Percentiles rank a stretch among this genome's conserved stretches.
Conservation (phyloP, 192 early-diverging fungal genomes). For the Gorgonomyces haynaldii region DNA sequence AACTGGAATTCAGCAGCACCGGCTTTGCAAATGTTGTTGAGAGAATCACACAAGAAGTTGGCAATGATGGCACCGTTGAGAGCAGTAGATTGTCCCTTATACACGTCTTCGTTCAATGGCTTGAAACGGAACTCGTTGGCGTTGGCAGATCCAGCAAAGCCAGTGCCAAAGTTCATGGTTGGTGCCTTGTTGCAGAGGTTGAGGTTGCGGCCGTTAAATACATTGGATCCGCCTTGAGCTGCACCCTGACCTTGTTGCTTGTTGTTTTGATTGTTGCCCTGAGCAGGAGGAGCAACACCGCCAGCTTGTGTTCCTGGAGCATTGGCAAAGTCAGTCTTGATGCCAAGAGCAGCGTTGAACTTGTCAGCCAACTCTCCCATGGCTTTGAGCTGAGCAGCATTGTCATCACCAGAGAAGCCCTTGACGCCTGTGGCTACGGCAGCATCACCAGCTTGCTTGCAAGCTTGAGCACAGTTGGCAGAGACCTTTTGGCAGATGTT, state of each 20-base stretch:
- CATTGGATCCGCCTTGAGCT: neutral
- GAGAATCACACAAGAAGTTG: constrained; percentile 22
- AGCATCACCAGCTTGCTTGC: constrained; percentile 1
- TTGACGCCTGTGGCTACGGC: constrained; percentile 5
- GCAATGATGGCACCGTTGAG: constrained; percentile 19
- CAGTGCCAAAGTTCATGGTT: constrained; percentile 6
- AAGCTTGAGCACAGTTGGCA: constrained; percentile 7
- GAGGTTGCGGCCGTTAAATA: neutral
- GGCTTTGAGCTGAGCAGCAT: constrained; percentile 8
- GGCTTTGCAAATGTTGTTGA: constrained; percentile 17
- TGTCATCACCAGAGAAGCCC: constrained; percentile 11
- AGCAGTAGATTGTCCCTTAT: constrained; percentile 15
- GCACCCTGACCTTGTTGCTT: no score
- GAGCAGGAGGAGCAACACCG: no score
- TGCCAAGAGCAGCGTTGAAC: constrained; percentile 18
- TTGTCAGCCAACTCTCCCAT: constrained; percentile 9
- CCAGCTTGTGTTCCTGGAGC: no score
- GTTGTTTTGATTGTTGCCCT: no score
- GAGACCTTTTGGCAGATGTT: constrained; percentile 8
- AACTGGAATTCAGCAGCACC: constrained; percentile 4
- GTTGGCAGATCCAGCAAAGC: constrained; percentile 4
- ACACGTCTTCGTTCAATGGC: constrained; percentile 13
- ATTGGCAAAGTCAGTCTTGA: no score
- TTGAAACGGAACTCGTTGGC: constrained; percentile 22
- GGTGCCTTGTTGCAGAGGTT: neutral